Evolutionary conservation across 352 stramenopile genomes (phyloP).

Genomic region (Phytophthora pinifolia): DNA sequence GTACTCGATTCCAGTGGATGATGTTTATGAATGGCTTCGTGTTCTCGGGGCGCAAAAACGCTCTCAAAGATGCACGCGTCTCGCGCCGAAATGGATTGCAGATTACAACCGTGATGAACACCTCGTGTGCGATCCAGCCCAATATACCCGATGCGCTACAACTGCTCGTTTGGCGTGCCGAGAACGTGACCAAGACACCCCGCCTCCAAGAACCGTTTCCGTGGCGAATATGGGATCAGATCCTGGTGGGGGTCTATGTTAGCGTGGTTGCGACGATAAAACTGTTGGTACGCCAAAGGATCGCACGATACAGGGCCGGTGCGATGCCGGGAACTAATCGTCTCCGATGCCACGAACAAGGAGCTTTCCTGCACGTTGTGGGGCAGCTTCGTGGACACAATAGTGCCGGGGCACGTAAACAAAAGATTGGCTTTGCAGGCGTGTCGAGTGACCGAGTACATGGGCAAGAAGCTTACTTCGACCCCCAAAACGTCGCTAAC

Average conservation of each 20-base stretch:
- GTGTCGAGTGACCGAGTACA: constrained; percentile 1
- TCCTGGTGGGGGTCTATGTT: neutral
- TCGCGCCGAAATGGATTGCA: neutral
- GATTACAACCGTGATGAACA: neutral
- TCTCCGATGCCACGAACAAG: neutral
- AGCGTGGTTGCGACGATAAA: neutral
- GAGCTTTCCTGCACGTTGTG: neutral
- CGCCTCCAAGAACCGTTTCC: neutral
- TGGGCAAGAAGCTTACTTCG: neutral
- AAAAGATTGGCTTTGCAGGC: neutral
- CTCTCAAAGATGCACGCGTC: neutral
- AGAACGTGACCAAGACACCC: neutral
- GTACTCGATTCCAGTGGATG: too few species aligned
- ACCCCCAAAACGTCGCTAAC: neutral
- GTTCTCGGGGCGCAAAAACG: too few species aligned
- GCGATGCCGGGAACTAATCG: neutral
- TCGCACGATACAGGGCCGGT: neutral
- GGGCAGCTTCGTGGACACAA: neutral
- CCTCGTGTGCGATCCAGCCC: constrained; percentile 1
- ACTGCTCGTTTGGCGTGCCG: neutral
- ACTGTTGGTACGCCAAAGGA: neutral
- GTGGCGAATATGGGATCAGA: neutral
- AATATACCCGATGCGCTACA: neutral
- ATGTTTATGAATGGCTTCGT: too few species aligned
- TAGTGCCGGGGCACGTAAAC: neutral